Base-by-base conservation (phyloP, 2,329 filamentous ascomycete genomes). In the Xylariomycetidae sp. region DNA sequence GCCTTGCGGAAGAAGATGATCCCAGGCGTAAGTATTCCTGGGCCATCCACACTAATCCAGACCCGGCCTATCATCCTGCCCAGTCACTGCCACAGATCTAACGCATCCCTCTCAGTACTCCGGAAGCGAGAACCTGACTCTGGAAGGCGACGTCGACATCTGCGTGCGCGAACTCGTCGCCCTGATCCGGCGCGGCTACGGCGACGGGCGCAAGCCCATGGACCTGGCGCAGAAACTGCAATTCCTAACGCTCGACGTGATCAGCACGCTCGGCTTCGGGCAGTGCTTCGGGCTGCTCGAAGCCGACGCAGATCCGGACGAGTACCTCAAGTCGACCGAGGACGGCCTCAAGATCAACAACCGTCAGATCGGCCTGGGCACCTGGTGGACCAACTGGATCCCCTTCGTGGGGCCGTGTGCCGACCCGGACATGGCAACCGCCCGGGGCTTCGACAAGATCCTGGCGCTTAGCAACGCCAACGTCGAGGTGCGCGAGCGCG, bases 221-320 rank as follows among this genome's bases (percentile, higher is more conserved):
- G 68, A 75, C 37, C 47, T 74, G 6, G 66, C 64, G 7, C 48
- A 54, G 12, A 68, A 68, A 34, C 51, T 67, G 0, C 64, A 70
- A 13, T 73, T 60, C 49, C 68, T 75, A 35, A 69, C 70, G 0
- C 53, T 76, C 2, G 73, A 76, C 41, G 67, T 73, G 7, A 70
- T 76, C 38, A 68, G 63, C 26, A 57, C 60, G 16, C 53, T 76
- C 12, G 66, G 67, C 1, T 62, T 74, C 12, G 70, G 71, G n/a
- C 52, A 60, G 10, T 31, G 64, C 0, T 74, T 72, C 34, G 68
- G 70, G 17, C 63, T 72, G 46, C 52, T 76, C 3, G 48, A 48
- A 1, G 50, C 51, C 6, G 66, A 76, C 42, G 42, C 49, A 1
- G 72, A 75, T 29, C 50, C 67, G 2, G 57, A 67, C 24, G 47